Conservation (phyloP, 345 rosid species). For the Euclidium syriacum region DNA sequence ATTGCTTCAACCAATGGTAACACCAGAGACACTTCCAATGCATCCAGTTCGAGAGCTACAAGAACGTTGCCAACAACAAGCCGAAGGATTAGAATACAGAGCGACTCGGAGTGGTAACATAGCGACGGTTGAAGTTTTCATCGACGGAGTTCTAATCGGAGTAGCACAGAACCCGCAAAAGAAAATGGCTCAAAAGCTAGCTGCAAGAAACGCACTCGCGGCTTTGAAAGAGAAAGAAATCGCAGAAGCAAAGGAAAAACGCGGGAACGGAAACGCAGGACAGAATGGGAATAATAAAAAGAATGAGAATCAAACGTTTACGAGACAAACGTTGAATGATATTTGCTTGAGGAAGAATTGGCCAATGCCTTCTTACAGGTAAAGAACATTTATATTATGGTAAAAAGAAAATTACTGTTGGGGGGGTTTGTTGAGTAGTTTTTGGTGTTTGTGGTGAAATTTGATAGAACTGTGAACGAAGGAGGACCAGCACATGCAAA, state of each 20-base stretch:
- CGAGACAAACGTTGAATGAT: slow-evolving; percentile 90
- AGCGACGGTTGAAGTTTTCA: slow-evolving; percentile 93
- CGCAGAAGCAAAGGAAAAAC: slow-evolving; percentile 49
- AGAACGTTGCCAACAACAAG: slow-evolving; percentile 98
- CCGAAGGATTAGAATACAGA: slow-evolving; percentile 94
- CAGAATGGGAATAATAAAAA: slow-evolving; percentile 66
- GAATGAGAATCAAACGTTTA: slow-evolving; percentile 79
- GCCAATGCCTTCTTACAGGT: slow-evolving; percentile 97
- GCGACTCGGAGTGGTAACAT: slow-evolving; percentile 78
- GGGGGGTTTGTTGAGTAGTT: neutral
- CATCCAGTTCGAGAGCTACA: slow-evolving; percentile 99
- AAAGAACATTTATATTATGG: no score
- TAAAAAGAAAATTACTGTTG: no score
- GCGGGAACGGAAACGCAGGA: slow-evolving; percentile 43
- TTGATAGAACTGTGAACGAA: slow-evolving; percentile 76
- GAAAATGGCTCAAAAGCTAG: slow-evolving; percentile 99
- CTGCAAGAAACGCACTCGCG: slow-evolving; percentile 90
- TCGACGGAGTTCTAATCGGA: slow-evolving; percentile 88
- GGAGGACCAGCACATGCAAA: slow-evolving; percentile 99
- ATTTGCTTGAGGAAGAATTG: slow-evolving; percentile 91
- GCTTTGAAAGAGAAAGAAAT: slow-evolving; percentile 77
- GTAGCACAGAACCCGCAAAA: slow-evolving; percentile 92
- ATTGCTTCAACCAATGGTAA: slow-evolving; percentile 94
- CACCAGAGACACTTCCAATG: slow-evolving; percentile 98
- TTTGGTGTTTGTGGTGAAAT: neutral